Base-by-base conservation (phyloP, 352 stramenopile genomes). In the Saprolegnia parasitica region DNA sequence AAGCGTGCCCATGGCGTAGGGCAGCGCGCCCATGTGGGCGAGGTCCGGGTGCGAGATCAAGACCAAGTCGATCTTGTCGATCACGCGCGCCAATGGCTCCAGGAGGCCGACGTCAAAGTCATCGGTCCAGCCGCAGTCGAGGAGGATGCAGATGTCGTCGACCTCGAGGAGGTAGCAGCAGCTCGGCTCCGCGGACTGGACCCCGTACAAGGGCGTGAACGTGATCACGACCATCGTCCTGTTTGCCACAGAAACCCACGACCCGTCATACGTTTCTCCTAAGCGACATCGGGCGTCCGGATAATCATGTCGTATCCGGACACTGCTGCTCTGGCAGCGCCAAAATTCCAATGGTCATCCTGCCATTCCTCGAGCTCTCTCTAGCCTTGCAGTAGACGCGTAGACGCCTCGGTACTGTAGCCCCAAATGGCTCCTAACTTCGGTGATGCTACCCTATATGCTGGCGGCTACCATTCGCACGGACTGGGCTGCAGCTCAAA, bases 101-200 rank as follows among this genome's bases (percentile, higher is more conserved):
- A 96, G 80, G 66, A 95, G 72, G 74, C 89, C 85, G 62, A 88
- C 74, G 49, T 96, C 82, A 76, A 96, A 97, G 67, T 81, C 79
- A 65, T 96, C 89, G 45, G 88, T 95, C 88, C 90, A 96, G 18
- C 90, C 90, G 67, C 90, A 97, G 80, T 97, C 90, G 56, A 97
- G 73, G 39, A 97, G 72, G 63, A 97, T 96, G 71, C 86, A 91
- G 24, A 96, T 89, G n/a, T 96, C 87, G 65, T 96, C 89, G 70
- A 96, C 86, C 75, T 96, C 88, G 50, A 97, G 78, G 74, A 97
- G 76, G 62, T 95, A 96, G 65, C 86, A 86, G 72, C 86, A 92
- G 77, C 87, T 93, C 49, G 76, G 84, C 35, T 86, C 84, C 64
- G 76, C 84, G 56, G 87, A 94, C 56, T 84, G 84, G 72, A 95